Evolutionary conservation across 345 rosid genomes (phyloP).

Genomic region (Dipteronia dyeriana): DNA sequence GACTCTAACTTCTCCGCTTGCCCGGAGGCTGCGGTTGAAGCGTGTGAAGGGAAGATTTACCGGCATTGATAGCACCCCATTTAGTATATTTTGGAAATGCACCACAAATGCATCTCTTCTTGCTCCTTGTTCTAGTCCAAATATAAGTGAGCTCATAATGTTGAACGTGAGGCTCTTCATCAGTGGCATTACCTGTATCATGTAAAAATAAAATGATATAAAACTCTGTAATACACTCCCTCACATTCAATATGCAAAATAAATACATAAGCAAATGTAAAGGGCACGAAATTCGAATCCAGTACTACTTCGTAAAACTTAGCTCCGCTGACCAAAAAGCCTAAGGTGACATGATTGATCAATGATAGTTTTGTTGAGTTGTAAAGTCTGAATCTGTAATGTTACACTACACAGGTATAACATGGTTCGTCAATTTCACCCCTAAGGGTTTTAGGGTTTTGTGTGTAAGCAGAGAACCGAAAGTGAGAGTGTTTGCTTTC

Average conservation of each 20-base stretch:
- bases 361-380: too few species aligned
- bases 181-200: conserved; percentile 27
- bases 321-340: too few species aligned
- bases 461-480: too few species aligned
- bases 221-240: background rate
- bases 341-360: too few species aligned
- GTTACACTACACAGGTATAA: too few species aligned
- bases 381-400: too few species aligned
- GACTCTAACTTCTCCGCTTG: background rate
- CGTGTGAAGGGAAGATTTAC: conserved; percentile 33
- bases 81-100: conserved; percentile 17
- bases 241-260: background rate
- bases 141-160: conserved; percentile 28
- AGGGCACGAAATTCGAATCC: too few species aligned
- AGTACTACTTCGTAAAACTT: too few species aligned
- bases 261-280: background rate
- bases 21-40: conserved; percentile 21
- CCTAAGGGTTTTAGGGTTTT: too few species aligned
- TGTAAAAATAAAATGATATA: too few species aligned
- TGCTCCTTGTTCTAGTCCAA: conserved; percentile 32
- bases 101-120: conserved; percentile 18
- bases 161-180: conserved; percentile 44
- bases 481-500: too few species aligned
- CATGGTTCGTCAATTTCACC: too few species aligned
- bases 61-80: conserved; percentile 31